Conservation (phyloP, 495 filamentous ascomycete genomes). For the Apiosordaria backusii region DNA sequence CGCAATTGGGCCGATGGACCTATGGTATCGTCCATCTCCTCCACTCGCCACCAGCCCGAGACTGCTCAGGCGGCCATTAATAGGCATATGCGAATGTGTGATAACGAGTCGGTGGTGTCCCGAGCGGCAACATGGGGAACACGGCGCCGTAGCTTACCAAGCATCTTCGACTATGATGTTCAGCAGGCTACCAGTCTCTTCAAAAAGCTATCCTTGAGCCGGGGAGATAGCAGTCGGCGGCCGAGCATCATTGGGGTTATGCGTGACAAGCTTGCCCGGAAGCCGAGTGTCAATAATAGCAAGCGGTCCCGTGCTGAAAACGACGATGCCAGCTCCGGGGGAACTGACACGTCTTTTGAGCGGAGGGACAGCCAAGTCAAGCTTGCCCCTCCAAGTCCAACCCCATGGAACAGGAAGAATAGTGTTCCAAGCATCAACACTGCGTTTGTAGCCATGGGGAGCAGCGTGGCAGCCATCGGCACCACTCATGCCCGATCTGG, state of each 20-base stretch:
- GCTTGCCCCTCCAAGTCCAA: slow-evolving; percentile 50
- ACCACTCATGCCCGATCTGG: slow-evolving; percentile 52
- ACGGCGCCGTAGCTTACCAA: slow-evolving; percentile 56
- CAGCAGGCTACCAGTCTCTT: slow-evolving; percentile 57
- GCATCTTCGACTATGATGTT: slow-evolving; percentile 56
- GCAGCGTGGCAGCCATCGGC: slow-evolving; percentile 60
- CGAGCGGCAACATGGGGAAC: slow-evolving; percentile 73
- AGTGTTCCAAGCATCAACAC: slow-evolving; percentile 62
- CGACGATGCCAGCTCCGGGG: slow-evolving; percentile 39
- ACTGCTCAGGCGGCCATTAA: slow-evolving; percentile 53
- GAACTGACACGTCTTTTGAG: slow-evolving; percentile 32
- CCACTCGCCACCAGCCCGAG: slow-evolving; percentile 41
- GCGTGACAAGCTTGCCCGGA: slow-evolving; percentile 51
- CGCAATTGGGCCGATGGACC: slow-evolving; percentile 50
- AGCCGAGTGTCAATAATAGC: slow-evolving; percentile 44
- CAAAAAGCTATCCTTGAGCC: slow-evolving; percentile 56
- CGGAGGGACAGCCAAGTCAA: slow-evolving; percentile 49
- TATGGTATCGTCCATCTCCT: slow-evolving; percentile 38
- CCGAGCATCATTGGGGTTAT: slow-evolving; percentile 43
- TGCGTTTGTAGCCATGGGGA: slow-evolving; percentile 60
- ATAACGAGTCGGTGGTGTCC: slow-evolving; percentile 55
- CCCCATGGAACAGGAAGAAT: slow-evolving; percentile 53
- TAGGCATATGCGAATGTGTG: slow-evolving; percentile 44
- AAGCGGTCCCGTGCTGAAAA: slow-evolving; percentile 46
- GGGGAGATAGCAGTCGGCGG: slow-evolving; percentile 41